These are phyloP conservation scores for Nemophila menziesii DNA, from an alignment of 257 asterid genomes.

Conservation along the genomic window DNA sequence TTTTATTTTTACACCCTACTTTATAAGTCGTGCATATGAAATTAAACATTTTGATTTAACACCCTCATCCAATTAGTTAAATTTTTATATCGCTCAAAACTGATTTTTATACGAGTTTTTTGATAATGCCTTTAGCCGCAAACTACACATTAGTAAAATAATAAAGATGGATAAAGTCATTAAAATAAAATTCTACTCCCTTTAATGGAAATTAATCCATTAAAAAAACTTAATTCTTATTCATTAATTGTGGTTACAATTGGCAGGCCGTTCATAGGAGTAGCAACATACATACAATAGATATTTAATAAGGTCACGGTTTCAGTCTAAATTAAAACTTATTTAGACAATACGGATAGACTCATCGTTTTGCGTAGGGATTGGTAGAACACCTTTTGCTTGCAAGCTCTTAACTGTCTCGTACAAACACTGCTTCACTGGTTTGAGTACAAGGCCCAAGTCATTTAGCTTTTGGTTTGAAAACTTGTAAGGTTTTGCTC, in stretches of 20 bases:
- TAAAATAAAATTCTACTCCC: too few relatives aligned
- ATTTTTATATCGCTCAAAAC: too few relatives aligned
- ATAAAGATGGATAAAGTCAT: too few relatives aligned
- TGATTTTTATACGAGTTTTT: too few relatives aligned
- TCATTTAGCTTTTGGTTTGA: constrained; percentile 61
- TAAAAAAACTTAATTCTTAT: background rate
- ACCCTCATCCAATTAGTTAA: too few relatives aligned
- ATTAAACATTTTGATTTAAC: too few relatives aligned
- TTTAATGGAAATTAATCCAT: too few relatives aligned
- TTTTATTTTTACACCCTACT: too few relatives aligned
- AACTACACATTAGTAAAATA: too few relatives aligned
- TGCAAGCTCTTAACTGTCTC: constrained; percentile 71
- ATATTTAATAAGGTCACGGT: background rate
- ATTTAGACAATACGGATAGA: background rate
- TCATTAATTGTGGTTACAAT: background rate
- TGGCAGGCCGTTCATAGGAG: background rate
- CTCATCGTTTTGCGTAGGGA: constrained; percentile 31
- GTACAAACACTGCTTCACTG: constrained; percentile 47
- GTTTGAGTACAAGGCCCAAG: constrained; percentile 53
- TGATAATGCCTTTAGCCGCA: too few relatives aligned
- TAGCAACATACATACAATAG: background rate
- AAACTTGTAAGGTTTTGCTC: constrained; percentile 52
- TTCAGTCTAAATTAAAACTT: background rate
- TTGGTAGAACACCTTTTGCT: constrained; percentile 51
- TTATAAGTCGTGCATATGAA: too few relatives aligned